Percentiles rank a stretch among this genome's conserved stretches.
Evolutionary conservation across 495 filamentous ascomycete genomes (phyloP).

Genomic region (Oidiodendron maius): DNA sequence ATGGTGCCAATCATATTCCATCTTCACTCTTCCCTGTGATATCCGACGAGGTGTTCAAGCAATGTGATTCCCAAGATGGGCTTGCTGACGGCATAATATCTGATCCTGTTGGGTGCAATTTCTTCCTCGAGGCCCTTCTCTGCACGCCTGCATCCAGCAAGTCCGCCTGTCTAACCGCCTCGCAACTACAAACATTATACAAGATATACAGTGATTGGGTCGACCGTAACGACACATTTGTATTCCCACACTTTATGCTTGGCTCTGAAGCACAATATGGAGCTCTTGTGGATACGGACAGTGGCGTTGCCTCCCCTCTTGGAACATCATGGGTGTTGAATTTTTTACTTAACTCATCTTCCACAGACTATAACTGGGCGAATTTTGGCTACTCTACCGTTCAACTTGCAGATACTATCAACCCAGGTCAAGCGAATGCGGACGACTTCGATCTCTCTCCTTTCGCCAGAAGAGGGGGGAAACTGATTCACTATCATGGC

Average conservation of each 20-base stretch:
- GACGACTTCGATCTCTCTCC: constrained; percentile 39
- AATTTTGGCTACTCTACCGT: constrained; percentile 34
- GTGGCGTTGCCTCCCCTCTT: constrained; percentile 30
- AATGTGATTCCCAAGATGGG: constrained; percentile 63
- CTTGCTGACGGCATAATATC: constrained; percentile 60
- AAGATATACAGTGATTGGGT: constrained; percentile 50
- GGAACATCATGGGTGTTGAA: constrained; percentile 35
- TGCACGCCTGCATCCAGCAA: constrained; percentile 33
- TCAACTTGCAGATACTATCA: constrained; percentile 28
- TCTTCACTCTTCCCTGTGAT: constrained; percentile 44
- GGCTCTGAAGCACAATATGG: constrained; percentile 37
- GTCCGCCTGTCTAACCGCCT: constrained; percentile 45
- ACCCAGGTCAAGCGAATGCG: constrained; percentile 42
- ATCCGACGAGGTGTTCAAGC: constrained; percentile 50
- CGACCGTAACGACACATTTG: constrained; percentile 40
- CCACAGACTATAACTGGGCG: constrained; percentile 28
- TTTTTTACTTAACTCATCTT: constrained; percentile 33
- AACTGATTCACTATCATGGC: constrained; percentile 52
- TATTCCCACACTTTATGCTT: constrained; percentile 46
- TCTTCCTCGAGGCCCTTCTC: constrained; percentile 44
- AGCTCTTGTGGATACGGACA: constrained; percentile 23
- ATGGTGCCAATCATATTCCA: constrained; percentile 45
- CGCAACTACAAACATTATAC: constrained; percentile 49
- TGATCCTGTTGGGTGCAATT: constrained; percentile 50
- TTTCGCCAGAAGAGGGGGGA: constrained; percentile 44